phyloP scores from a whole-genome alignment of 441 rosid genomes.

The Cnidoscolus chayamansa region DNA sequence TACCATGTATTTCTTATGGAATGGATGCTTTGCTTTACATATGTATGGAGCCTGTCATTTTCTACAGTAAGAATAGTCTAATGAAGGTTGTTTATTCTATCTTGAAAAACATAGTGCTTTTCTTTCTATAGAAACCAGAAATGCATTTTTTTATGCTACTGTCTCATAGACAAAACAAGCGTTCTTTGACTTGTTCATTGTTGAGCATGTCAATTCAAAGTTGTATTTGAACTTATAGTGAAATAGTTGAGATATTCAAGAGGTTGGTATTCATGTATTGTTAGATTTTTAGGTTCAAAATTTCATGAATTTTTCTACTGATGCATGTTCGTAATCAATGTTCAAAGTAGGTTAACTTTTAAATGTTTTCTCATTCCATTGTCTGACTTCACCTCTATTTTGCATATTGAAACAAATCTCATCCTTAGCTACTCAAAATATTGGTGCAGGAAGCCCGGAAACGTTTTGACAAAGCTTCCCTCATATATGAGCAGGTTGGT shows the following conservation, averaged over 20 bases:
- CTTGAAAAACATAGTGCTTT: not conserved
- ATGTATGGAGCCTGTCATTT: constrained; percentile 2
- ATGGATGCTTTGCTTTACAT: constrained; percentile 7
- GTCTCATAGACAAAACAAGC: not conserved
- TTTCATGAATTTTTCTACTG: not conserved
- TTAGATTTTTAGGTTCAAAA: not conserved
- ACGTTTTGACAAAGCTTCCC: constrained; percentile 78
- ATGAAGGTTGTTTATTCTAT: not conserved
- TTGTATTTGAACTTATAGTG: not conserved
- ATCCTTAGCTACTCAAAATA: not conserved
- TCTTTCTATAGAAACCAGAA: not conserved
- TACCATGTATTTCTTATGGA: constrained; percentile 29
- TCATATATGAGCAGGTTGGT: constrained; percentile 69
- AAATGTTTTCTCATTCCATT: not conserved
- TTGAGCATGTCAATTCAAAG: not conserved
- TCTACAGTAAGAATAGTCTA: not conserved
- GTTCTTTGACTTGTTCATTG: not conserved
- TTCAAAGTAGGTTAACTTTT: not conserved
- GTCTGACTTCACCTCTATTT: not conserved
- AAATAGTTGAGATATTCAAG: not conserved
- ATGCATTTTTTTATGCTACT: not conserved
- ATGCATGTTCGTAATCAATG: not conserved
- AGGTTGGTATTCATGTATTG: not conserved
- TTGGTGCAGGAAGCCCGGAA: constrained; percentile 71
- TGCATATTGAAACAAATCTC: constrained; percentile 3